Base-by-base conservation (phyloP, 192 early-diverging fungal species). In the Cetraspora pellucida region DNA sequence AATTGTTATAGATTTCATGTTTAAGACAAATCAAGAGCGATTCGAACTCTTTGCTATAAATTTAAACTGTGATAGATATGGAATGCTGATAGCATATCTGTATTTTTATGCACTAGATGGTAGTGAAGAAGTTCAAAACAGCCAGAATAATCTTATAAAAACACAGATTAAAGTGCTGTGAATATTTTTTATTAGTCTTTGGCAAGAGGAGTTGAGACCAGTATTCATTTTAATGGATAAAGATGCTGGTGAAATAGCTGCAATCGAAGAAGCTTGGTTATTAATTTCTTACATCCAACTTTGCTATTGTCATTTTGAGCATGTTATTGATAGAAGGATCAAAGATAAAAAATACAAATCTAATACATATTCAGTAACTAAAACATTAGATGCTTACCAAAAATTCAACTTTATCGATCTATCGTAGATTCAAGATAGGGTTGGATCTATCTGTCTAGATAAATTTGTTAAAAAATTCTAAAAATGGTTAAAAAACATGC, bases 401-500 rank as follows among this genome's bases (percentile, higher is more conserved):
- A 28, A 72, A n/a, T 72, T 72, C 31, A 3, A 58, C 21, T 72
- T 72, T 72, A 72, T 72, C 43, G 19, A 72, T 7, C 17, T 1
- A 55, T 57, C 3, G 14, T 72, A 52, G 54, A 30, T 55, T 43
- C 55, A 28, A 30, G n/a, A n/a, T 71, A 50, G 13, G 4, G 46
- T 10, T 23, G 54, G 55, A n/a, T 17, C 17, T 23, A 0, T 58
- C 10, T 72, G 16, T 23, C 3, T 23, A 72, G 5, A n/a, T n/a
- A 57, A 72, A 7, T 57, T 58, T 16, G n/a, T 30, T 3, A 72
- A 58, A 45, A 72, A 59, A 2, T 72, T 58, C 0, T 55, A 59
- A 57, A 44, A n/a, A 72, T 72, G 50, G 2, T 72, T 25, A 72
- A 72, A 72, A 58, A 55, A 43, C n/a, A 72, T 72, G 52, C 52